Evolutionary conservation across 768 basidiomycete genomes (phyloP), one percentile per base, ranked within the genome.

Genomic region (Strobilomyces confusus): DNA sequence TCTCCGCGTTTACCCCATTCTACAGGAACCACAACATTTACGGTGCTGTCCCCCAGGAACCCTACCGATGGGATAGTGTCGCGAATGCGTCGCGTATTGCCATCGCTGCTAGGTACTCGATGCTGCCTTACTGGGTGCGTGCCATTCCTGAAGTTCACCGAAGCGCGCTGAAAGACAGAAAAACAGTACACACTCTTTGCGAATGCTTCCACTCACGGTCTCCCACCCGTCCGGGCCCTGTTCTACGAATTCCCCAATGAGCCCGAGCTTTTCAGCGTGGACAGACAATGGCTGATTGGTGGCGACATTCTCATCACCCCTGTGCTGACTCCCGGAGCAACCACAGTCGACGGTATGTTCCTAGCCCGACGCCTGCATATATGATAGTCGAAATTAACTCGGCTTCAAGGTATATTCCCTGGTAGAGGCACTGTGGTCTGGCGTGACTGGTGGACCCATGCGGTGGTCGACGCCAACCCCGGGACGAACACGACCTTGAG

Each of bases 1-100:
- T 91, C n/a, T 77, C 86, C 4, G 89, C 89, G 1, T 92, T 92
- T 66, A 78, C 79, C 25, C 89, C 89, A 6, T 92, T 92, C 75
- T 90, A 82, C 67, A 75, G 89, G 48, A 92, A 92, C 66, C 90
- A 92, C 66, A 88, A 88, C 56, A 68, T 75, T 30, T 73, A 72
- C 49, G 81, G 80, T 22, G 84, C 86, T 5, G 73, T 89, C 26
- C 70, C 82, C n/a, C 90, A 91, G 65, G 89, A 91, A 62, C 87
- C 88, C 3, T 92, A 86, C 59, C 74, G 81, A 38, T 92, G 90
- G 89, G 85, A 87, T 50, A 86, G 82, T 48, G 89, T 91, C 14
- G 86, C 86, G 1, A 77, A 83, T 38, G 86, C 89, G 17, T 83
- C 85, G 6, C 79, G 85, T 19, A 84, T 75, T 17, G 88, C 87